Evolutionary conservation across 352 stramenopile genomes (phyloP).

Genomic region (Phytophthora foliorum): DNA sequence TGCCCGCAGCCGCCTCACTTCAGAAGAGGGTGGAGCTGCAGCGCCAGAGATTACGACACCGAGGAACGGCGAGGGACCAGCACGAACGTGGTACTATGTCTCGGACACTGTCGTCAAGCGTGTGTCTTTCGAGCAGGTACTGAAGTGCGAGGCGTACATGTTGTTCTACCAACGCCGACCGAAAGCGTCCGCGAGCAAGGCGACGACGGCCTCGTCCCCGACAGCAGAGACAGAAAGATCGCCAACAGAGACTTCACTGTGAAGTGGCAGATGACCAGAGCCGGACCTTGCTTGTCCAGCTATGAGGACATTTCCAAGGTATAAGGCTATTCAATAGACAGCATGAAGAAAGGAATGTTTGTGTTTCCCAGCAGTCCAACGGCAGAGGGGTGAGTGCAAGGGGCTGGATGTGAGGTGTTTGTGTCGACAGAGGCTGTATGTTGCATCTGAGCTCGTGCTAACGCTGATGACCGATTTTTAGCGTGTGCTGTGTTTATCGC

Average conservation of each 20-base stretch:
- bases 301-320: constrained; percentile 37
- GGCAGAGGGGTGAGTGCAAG: background rate
- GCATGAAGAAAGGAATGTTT: constrained; percentile 27
- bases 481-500: background rate
- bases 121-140: constrained; percentile 69
- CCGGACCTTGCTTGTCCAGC: constrained; percentile 28
- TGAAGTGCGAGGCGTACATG: constrained; percentile 85
- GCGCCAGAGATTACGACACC: constrained; percentile 26
- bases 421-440: background rate
- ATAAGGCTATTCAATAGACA: constrained; percentile 47
- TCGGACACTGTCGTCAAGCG: constrained; percentile 74
- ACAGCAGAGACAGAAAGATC: constrained; percentile 29
- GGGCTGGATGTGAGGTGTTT: constrained; percentile 2
- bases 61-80: constrained; percentile 28
- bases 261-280: constrained; percentile 28
- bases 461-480: constrained; percentile 2
- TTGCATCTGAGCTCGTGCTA: constrained; percentile 10
- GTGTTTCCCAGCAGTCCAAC: constrained; percentile 14
- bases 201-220: constrained; percentile 23
- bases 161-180: constrained; percentile 71
- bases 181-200: constrained; percentile 22
- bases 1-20: constrained; percentile 31
- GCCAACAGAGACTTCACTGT: constrained; percentile 32
- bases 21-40: constrained; percentile 23
- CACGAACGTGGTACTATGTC: constrained; percentile 73